Base-by-base conservation (phyloP, 352 stramenopile genomes). In the Saprolegnia diclina region DNA sequence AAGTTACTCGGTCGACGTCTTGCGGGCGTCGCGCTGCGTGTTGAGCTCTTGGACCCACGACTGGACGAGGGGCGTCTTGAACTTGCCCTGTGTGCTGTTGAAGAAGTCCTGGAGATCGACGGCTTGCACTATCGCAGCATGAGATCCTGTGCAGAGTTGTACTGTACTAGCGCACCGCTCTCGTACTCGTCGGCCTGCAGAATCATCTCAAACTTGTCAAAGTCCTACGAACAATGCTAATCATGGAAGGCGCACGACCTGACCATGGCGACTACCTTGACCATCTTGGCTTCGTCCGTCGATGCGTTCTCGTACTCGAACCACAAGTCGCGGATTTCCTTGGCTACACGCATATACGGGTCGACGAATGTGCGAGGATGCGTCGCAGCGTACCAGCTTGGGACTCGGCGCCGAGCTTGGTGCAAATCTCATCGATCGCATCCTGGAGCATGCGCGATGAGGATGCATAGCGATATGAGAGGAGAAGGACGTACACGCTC, bases 171-270 rank as follows among this genome's bases (percentile, higher is more conserved):
- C 75, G 21, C 83, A 94, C 84, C 89, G 38, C 76, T 76, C 65
- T 98, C 92, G 74, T 98, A 98, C 56, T 97, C 89, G 57, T 97
- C 79, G 11, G 92, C 92, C 72, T 98, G 92, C 56, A 98, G 73
- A 52, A 97, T 96, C 91, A 98, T 98, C 75, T 98, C 92, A 64
- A 98, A 93, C 75, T 97, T 97, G 74, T 98, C 92, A 76, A 98
- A 94, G 73, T 98, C 92, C 77, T 89, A 50, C 6, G 13, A 16
- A 22, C 16, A 44, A 50, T 26, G 26, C 18, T 38, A 16, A n/a
- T 19, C 32, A 56, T 14, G 4, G 21, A 46, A 19, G 7, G 32
- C 11, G 55, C n/a, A 62, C 10, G 14, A 3, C 45, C 24, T 56
- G 26, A 67, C 6, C 45, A 56, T 16, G 3, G 16, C 16, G 54